A percentile compares a stretch with the other conserved stretches of the same genome.
Conservation (phyloP, 352 stramenopile genomes). For the Phytophthora pistaciae region DNA sequence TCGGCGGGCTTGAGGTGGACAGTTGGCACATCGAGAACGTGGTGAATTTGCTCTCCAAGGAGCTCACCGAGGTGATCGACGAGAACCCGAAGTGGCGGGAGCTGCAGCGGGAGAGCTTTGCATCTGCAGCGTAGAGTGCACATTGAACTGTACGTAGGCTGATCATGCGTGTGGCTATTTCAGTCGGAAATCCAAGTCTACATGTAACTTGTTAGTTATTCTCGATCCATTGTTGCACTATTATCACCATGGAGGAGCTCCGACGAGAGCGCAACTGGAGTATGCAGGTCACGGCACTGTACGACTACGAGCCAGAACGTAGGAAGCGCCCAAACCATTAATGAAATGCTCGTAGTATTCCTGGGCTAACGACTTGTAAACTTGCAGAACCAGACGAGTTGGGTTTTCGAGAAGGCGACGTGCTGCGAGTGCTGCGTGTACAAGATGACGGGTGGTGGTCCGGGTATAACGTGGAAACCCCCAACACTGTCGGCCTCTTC, state of each 20-base stretch:
- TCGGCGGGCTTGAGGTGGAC: conserved; percentile 59
- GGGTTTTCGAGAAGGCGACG: conserved; percentile 51
- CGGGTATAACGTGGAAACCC: conserved; percentile 43
- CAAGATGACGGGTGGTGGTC: conserved; percentile 78
- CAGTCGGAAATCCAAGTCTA: conserved; percentile 1
- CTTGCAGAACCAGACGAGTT: conserved; percentile 67
- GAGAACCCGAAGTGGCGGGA: conserved; percentile 48
- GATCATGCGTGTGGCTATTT: conserved; percentile 19
- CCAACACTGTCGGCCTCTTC: conserved; percentile 53
- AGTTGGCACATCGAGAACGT: conserved; percentile 58
- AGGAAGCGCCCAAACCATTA: conserved; percentile 4
- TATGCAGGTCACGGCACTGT: conserved; percentile 67
- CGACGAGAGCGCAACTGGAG: conserved; percentile 32
- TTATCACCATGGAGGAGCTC: conserved; percentile 12
- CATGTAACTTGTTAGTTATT: conserved; percentile 15
- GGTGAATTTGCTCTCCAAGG: conserved; percentile 40
- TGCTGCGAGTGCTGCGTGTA: conserved; percentile 54
- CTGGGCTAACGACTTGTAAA: background rate
- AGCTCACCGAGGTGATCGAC: conserved; percentile 40
- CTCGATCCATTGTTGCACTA: conserved; percentile 3
- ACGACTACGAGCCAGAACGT: conserved; percentile 76
- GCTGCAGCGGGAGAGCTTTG: conserved; percentile 26
- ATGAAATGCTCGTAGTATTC: background rate
- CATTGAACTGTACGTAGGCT: background rate
- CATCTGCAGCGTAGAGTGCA: conserved; percentile 1